Evolutionary conservation across 129 eudicot genomes (phyloP), one percentile per base, ranked within the genome.

Genomic region (Ambrosia artemisiifolia): DNA sequence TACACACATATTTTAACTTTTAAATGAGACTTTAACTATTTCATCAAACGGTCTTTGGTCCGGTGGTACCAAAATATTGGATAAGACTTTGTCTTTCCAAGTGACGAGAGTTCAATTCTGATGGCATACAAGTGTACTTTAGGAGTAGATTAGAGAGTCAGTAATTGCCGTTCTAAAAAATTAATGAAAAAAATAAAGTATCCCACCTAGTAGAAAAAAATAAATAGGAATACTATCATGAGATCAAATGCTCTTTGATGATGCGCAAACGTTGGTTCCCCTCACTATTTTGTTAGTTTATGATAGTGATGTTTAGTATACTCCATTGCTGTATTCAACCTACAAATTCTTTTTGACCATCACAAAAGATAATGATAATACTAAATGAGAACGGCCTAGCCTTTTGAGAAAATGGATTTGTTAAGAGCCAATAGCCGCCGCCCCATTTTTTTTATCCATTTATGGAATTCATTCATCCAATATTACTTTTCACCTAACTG

Each of bases 341-440:
- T 14, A 48, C 18, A 48, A 48, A 4, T 14, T 14, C 18, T 48
- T 48, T 48, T 12, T 14, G 18, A 48, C 18, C 18, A 4, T 40
- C 9, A 2, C 44, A 40, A 40, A 40, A 40, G 44, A 40, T 24
- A 24, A 24, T 24, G n/a, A n/a, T 53, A n/a, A 50, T 7, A 14
- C 38, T 51, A 75, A 65, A 38, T 51, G 35, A 73, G 3, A 20
- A 20, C 19, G 2, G 12, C 19, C 56, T 66, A 54, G 35, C 73
- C 38, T 57, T 67, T 33, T 17, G 69, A 61, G 69, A 61, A 68
- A 59, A 59, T 60, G 36, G 48, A 62, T 77, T 61, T 36, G 61
- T 47, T 69, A 70, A 77, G 55, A 77, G 81, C 81, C 81, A 77
- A 77, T 77, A 48, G 81, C 76, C 76, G 81, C 24, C 81, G 65